These are phyloP conservation scores for Pichia occidentalis DNA, from an alignment of 805 yeast genomes.

Conservation along the genomic window DNA sequence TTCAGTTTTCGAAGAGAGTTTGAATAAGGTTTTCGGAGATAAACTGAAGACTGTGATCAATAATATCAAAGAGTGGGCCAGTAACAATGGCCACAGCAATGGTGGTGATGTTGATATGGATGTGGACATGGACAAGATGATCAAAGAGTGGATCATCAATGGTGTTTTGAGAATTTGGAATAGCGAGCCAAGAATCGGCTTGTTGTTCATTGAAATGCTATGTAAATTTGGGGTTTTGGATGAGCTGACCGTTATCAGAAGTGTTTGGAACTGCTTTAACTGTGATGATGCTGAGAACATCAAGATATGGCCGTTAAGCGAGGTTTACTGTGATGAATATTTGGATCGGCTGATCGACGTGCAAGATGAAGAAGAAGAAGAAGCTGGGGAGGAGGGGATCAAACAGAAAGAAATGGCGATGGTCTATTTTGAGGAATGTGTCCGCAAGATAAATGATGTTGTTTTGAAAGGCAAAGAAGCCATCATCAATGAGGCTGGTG, in stretches of 20 bases:
- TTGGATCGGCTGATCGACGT: slow-evolving; percentile 24
- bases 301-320: slow-evolving; percentile 33
- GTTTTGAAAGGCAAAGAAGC: not conserved
- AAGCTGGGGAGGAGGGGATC: slow-evolving; percentile 14
- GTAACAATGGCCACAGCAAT: no score
- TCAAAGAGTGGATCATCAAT: slow-evolving; percentile 42
- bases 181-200: slow-evolving; percentile 58
- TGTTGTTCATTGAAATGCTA: slow-evolving; percentile 48
- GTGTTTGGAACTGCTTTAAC: slow-evolving; percentile 29
- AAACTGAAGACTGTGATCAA: slow-evolving; percentile 22
- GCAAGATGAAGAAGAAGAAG: slow-evolving; percentile 14
- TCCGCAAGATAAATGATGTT: not conserved
- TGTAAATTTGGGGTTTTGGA: slow-evolving; percentile 39
- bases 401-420: slow-evolving; percentile 16
- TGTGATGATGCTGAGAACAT: slow-evolving; percentile 27
- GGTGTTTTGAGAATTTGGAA: slow-evolving; percentile 62
- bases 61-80: no score
- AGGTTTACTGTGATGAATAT: slow-evolving; percentile 40
- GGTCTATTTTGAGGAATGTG: slow-evolving; percentile 7
- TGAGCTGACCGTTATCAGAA: slow-evolving; percentile 36
- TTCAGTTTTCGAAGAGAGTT: slow-evolving; percentile 60
- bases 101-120: slow-evolving; percentile 25
- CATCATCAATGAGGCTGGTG: not conserved
- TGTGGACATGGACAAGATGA: no score
- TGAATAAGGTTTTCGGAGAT: slow-evolving; percentile 26